phyloP scores from a whole-genome alignment of 2,329 filamentous ascomycete species.

The Allantophomopsis lycopodina region DNA sequence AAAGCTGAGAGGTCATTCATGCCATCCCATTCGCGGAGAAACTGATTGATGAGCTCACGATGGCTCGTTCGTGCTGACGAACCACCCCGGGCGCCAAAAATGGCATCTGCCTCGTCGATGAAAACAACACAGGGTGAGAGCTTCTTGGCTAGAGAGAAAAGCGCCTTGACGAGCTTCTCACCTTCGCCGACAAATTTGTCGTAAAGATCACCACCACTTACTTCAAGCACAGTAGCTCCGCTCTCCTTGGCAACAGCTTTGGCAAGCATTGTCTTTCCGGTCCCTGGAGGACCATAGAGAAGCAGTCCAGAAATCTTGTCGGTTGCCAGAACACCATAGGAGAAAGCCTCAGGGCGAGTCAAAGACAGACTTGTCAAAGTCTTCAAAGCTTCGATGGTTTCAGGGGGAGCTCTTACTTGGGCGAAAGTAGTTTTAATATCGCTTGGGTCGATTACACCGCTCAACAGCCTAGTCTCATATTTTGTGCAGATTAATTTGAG shows the following conservation, averaged over 20 bases:
- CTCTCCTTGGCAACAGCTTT: slow-evolving; percentile 57
- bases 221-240: slow-evolving; percentile 65
- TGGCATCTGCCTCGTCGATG: slow-evolving; percentile 90
- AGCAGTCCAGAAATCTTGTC: slow-evolving; percentile 86
- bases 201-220: slow-evolving; percentile 83
- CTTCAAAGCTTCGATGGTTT: slow-evolving; percentile 78
- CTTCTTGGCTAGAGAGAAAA: slow-evolving; percentile 86
- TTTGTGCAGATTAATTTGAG: slow-evolving; percentile 48
- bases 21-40: slow-evolving; percentile 92
- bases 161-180: slow-evolving; percentile 88
- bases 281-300: slow-evolving; percentile 78
- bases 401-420: slow-evolving; percentile 69
- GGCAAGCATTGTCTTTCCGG: slow-evolving; percentile 57
- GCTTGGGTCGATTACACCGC: slow-evolving; percentile 67
- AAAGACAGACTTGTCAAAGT: slow-evolving; percentile 81
- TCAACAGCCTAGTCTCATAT: slow-evolving; percentile 72
- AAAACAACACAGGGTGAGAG: slow-evolving; percentile 88
- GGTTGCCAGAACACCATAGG: slow-evolving; percentile 81
- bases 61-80: slow-evolving; percentile 55
- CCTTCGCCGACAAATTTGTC: slow-evolving; percentile 94
- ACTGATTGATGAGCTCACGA: slow-evolving; percentile 90
- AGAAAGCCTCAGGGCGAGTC: slow-evolving; percentile 83
- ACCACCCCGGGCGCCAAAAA: slow-evolving; percentile 66
- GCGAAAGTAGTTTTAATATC: slow-evolving; percentile 79
- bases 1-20: slow-evolving; percentile 74